Evolutionary conservation across 805 yeast species (phyloP), one percentile per base, ranked within the genome.

Genomic region (Tetrapisispora namnaoensis): DNA sequence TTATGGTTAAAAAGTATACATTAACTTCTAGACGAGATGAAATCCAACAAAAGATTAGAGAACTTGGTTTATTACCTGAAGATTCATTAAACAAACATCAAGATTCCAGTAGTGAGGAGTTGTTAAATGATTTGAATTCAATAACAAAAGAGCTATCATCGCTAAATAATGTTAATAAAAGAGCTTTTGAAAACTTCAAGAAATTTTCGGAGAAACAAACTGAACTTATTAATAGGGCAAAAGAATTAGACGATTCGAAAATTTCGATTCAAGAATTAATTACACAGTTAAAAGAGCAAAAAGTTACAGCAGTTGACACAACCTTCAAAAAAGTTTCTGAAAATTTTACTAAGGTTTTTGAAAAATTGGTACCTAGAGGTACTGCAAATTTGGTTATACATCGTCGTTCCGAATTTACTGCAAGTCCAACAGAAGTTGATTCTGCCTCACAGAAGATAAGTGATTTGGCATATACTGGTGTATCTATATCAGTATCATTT

Each of bases 51-150:
- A 85, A 79, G 58, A 82, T 89, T 30, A 74, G 90, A 52, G 95
- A 86, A 39, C 68, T 90, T 38, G 97, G 97, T n/a, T 86, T 85
- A 3, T 70, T 91, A 17, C 91, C 96, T 0, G 96, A 89, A 58
- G 89, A 86, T 47, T 89, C 93, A 0, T 80, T 86, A 54, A 73
- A 72, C 14, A 60, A 66, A 34, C 78, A 72, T 57, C 74, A 72
- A 35, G 62, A 67, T 35, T 56, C 69, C 18, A 60, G 69, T 2
- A 78, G 87, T 11, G 79, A 77, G 37, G 71, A 74, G 7, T 64
- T 90, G 32, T 64, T 86, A 44, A 57, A 63, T 16, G 69, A 74
- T 47, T 70, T 88, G 51, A 80, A 77, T 46, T 66, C 66, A 27
- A 75, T 79, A 7, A 78, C 81, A 39, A 77, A 75, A 35, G 77